Evolutionary conservation across 2,329 filamentous ascomycete species (phyloP).

Genomic region (Nannizzia gypsea): DNA sequence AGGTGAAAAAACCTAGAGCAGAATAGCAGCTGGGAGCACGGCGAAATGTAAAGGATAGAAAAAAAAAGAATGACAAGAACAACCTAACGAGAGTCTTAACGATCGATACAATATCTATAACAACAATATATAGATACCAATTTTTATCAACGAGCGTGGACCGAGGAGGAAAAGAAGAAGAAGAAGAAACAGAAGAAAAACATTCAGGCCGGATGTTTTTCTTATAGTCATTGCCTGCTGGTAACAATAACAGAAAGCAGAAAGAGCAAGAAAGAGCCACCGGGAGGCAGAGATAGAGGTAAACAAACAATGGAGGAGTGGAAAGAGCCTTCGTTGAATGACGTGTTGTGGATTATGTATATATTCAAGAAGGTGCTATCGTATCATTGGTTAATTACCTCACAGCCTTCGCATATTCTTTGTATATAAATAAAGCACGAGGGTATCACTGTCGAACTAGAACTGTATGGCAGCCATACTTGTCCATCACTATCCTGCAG

Average conservation of each 20-base stretch:
- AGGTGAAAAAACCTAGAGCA: too few species aligned
- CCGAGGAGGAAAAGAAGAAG: not conserved
- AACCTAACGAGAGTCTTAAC: not conserved
- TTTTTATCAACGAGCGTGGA: not conserved
- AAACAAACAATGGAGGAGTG: not conserved
- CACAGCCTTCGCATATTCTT: not conserved
- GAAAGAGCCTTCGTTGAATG: not conserved
- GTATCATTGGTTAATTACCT: not conserved
- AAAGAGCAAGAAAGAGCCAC: not conserved
- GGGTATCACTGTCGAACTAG: not conserved
- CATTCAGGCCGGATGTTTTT: not conserved
- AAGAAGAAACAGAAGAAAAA: not conserved
- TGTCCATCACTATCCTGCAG: not conserved
- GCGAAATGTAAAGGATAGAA: not conserved
- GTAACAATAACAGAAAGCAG: not conserved
- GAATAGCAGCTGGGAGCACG: not conserved
- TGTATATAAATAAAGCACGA: not conserved
- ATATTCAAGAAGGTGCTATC: not conserved
- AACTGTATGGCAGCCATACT: not conserved
- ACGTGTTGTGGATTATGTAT: not conserved
- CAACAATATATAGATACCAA: not conserved
- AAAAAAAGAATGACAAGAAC: not conserved
- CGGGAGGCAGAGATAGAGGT: not conserved
- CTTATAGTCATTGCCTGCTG: not conserved
- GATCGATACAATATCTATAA: not conserved